Base-by-base conservation (phyloP, 2,329 filamentous ascomycete species). In the Verticillium nubilum region DNA sequence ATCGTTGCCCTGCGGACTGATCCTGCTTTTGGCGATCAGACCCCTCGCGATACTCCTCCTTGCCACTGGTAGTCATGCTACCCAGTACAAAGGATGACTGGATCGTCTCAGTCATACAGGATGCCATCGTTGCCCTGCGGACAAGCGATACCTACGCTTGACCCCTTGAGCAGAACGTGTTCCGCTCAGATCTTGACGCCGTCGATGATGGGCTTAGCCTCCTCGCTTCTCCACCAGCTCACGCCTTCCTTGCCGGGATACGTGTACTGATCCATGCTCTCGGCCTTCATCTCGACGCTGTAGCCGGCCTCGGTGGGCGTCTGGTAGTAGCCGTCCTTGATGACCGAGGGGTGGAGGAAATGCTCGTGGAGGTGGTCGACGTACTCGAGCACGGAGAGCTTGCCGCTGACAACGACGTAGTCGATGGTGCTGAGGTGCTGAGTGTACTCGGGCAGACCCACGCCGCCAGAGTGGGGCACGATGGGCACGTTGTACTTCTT, bases 291-390 rank as follows among this genome's bases (percentile, higher is more conserved):
- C 84, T 97, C 91, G 2, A 97, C 92, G 69, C 90, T 93, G 74
- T 97, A 97, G 0, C 92, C 92, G 0, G 92, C 82, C 71, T 92
- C 87, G 63, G 78, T 87, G 0, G 93, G 92, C 1, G 93, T 97
- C 65, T 90, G 89, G 76, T 96, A 96, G 75, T 92, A 95, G 4
- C 92, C 93, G 65, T 92, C 87, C 76, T 87, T 86, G 68, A 97
- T 91, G 59, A 88, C 83, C 2, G 86, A 84, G 1, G 92, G 92
- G 73, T 96, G 84, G 69, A 91, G 78, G 73, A 97, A 97, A 77
- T 97, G 92, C 82, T 97, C 92, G 74, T 97, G 93, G 69, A 97
- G 76, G 75, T 96, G 91, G 72, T 97, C 92, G 26, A 97, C 92
- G 74, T 93, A 97, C 79, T 97, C 93, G 60, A 97, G 78, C 54